phyloP scores from a whole-genome alignment of 768 basidiomycete genomes.

The Boletus rex-veris region DNA sequence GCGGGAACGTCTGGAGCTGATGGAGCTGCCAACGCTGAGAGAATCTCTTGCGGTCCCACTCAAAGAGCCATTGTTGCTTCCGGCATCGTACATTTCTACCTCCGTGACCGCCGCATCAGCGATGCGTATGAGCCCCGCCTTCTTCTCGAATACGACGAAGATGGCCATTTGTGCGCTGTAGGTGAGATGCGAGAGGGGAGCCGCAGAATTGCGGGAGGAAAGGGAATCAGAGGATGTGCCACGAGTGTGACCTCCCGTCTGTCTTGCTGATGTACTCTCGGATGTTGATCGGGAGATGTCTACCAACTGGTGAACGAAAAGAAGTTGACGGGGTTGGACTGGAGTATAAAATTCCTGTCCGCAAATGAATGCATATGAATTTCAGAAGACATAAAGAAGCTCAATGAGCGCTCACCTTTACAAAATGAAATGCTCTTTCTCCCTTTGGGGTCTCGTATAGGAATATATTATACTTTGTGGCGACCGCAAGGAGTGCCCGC shows the following conservation, averaged over 20 bases:
- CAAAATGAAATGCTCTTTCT: constrained; percentile 77
- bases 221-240: constrained; percentile 40
- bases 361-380: constrained; percentile 1
- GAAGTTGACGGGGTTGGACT: constrained; percentile 56
- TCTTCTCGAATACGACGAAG: constrained; percentile 87
- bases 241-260: constrained; percentile 37
- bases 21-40: constrained; percentile 22
- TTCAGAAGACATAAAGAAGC: neutral
- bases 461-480: constrained; percentile 67
- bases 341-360: constrained; percentile 82
- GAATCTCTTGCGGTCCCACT: constrained; percentile 17
- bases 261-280: constrained; percentile 34
- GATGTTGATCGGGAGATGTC: constrained; percentile 46
- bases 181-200: constrained; percentile 34
- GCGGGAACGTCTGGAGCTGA: constrained; percentile 36
- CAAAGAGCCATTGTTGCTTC: constrained; percentile 5
- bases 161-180: constrained; percentile 73
- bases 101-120: constrained; percentile 80
- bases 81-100: constrained; percentile 54
- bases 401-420: constrained; percentile 48
- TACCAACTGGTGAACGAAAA: constrained; percentile 68
- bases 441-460: constrained; percentile 81
- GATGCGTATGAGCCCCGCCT: constrained; percentile 77
- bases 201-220: constrained; percentile 27
- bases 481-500: constrained; percentile 63